These are phyloP conservation scores for Chamaecrista fasciculata DNA, from an alignment of 306 rosid species.

Conservation along the genomic window DNA sequence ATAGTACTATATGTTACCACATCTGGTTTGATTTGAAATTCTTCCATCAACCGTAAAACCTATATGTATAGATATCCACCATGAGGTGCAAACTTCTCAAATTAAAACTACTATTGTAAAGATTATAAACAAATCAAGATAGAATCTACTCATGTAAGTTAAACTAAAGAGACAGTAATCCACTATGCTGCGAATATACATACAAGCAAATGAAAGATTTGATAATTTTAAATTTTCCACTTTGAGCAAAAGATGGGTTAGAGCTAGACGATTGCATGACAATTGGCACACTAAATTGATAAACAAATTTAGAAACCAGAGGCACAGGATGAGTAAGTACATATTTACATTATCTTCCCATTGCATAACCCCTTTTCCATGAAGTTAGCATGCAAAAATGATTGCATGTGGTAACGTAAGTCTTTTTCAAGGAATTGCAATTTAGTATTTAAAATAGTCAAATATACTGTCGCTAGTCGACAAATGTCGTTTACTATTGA, in stretches of 20 bases:
- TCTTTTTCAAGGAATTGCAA: neutral
- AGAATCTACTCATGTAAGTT: neutral
- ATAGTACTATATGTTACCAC: conserved; percentile 66
- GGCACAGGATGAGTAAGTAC: neutral
- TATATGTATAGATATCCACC: conserved; percentile 34
- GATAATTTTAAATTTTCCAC: neutral
- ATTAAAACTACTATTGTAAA: neutral
- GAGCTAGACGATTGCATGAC: neutral
- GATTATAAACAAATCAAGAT: neutral
- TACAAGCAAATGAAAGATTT: neutral
- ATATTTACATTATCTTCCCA: too few relatives aligned
- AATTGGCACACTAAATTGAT: conserved; percentile 1
- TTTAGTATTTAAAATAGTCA: conserved; percentile 9
- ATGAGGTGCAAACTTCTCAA: neutral
- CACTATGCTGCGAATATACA: neutral
- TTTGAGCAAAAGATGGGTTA: neutral
- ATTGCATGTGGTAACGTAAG: neutral
- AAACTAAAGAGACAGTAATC: neutral
- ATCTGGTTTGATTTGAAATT: conserved; percentile 60
- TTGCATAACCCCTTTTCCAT: neutral
- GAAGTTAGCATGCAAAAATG: neutral
- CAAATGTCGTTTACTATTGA: neutral
- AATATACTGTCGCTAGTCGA: neutral
- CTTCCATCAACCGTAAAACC: conserved; percentile 66
- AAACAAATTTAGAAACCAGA: neutral